Conservation (phyloP, 2,329 filamentous ascomycete species). For the Gremmenia infestans region DNA sequence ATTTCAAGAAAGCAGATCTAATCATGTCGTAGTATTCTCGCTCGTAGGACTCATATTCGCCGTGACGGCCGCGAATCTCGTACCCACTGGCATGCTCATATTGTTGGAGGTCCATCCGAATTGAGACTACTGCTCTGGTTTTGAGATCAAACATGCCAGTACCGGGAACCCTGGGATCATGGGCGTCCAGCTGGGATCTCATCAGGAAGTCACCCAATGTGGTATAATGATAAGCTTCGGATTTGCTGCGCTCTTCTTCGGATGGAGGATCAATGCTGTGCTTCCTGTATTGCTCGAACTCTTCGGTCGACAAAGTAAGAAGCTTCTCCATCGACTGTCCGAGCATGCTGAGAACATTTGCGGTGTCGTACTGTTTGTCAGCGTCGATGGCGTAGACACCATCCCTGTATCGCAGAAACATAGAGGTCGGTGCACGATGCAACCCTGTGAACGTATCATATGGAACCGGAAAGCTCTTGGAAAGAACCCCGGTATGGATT, state of each 20-base stretch:
- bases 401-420: constrained; percentile 77
- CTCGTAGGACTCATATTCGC: constrained; percentile 86
- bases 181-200: constrained; percentile 89
- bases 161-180: constrained; percentile 80
- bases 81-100: constrained; percentile 77
- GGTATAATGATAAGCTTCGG: constrained; percentile 84
- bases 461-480: constrained; percentile 58
- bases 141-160: constrained; percentile 96
- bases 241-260: constrained; percentile 64
- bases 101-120: constrained; percentile 77
- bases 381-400: constrained; percentile 92
- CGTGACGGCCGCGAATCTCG: constrained; percentile 71
- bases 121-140: constrained; percentile 83
- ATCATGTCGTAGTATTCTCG: constrained; percentile 98
- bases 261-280: constrained; percentile 62
- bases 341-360: constrained; percentile 84
- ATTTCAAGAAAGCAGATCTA: constrained; percentile 88
- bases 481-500: constrained; percentile 63
- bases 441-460: constrained; percentile 66
- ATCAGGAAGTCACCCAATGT: constrained; percentile 84
- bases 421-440: constrained; percentile 66
- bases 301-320: constrained; percentile 72
- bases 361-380: constrained; percentile 83
- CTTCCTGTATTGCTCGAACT: constrained; percentile 80
- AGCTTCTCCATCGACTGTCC: constrained; percentile 97